Evolutionary conservation across 495 filamentous ascomycete species (phyloP).

Genomic region (Neurospora sp.): DNA sequence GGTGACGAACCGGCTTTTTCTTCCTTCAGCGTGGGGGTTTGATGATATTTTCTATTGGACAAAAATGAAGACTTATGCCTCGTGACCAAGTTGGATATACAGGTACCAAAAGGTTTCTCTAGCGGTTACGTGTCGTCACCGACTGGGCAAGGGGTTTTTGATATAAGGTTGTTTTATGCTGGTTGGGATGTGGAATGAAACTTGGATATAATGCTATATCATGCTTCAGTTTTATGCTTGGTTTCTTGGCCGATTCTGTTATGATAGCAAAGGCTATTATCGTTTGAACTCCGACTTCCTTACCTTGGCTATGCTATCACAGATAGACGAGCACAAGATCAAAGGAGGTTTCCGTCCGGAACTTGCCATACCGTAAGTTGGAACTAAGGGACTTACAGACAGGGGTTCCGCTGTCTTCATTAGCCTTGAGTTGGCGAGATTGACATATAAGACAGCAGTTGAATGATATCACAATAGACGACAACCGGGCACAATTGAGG

Average conservation of each 20-base stretch:
- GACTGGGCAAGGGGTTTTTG: neutral
- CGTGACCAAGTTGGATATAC: neutral
- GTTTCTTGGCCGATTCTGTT: neutral
- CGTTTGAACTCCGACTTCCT: neutral
- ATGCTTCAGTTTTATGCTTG: neutral
- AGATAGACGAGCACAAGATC: neutral
- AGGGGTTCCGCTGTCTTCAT: neutral
- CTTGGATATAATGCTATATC: neutral
- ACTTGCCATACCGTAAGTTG: neutral
- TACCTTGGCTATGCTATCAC: no score
- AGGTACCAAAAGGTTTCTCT: neutral
- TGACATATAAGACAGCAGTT: neutral
- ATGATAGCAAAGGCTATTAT: neutral
- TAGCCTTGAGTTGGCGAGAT: neutral
- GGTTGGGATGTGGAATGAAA: neutral
- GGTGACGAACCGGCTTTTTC: neutral
- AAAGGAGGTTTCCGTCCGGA: neutral
- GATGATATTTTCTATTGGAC: no score
- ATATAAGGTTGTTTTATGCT: neutral
- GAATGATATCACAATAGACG: neutral
- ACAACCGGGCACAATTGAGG: neutral
- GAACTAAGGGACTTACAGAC: neutral
- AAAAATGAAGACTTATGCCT: no score
- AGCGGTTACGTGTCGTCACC: neutral
- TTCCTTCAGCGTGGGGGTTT: neutral